Base-by-base conservation (phyloP, 2,329 filamentous ascomycete genomes). In the Ceratocystis eucalypticola region DNA sequence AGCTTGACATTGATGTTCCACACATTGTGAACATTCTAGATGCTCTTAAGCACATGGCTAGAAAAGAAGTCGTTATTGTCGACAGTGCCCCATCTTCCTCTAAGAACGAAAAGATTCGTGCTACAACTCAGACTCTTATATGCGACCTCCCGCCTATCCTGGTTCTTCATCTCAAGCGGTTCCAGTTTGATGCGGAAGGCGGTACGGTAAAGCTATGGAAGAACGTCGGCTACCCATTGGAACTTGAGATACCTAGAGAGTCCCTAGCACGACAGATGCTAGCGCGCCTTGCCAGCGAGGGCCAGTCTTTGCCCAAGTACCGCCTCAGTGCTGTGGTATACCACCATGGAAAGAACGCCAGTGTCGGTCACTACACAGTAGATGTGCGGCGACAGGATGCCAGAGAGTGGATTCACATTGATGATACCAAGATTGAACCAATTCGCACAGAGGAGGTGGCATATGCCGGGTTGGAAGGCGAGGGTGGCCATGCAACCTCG, bases 151-250 rank as follows among this genome's bases (percentile, higher is more conserved):
- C 94, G 0, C 90, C 91, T 0, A 89, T 97, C 3, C 82, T 99
- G 12, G 96, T 97, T 65, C 82, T 99, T 7, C 94, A 99, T 73
- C 81, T 99, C 53, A 99, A 99, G 78, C 90, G 94, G 57, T 99
- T 99, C 80, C 91, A 96, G 72, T 97, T 96, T 72, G 91, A 97
- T 72, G 89, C 86, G 69, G 84, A 87, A 67, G 89, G 87, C 57
- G 91, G 91, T 28, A 96, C 91, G 0, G 88, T 96, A 72, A 99
- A 99, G 80, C 96, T 97, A 70, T 96, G 93, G 90, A 99, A 97
- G 79, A 96, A 93, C 78, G 82, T 99, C 67, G 93, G 91, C 22
- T 99, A 99, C 73, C 94, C 94, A 0, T 79, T 99, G 33, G 92
- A 97, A 72, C 81, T 99, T 63, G 93, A 97, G 74, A 91, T 99